Conservation (phyloP, 2,329 filamentous ascomycete genomes). For the Cordyceps javanica region DNA sequence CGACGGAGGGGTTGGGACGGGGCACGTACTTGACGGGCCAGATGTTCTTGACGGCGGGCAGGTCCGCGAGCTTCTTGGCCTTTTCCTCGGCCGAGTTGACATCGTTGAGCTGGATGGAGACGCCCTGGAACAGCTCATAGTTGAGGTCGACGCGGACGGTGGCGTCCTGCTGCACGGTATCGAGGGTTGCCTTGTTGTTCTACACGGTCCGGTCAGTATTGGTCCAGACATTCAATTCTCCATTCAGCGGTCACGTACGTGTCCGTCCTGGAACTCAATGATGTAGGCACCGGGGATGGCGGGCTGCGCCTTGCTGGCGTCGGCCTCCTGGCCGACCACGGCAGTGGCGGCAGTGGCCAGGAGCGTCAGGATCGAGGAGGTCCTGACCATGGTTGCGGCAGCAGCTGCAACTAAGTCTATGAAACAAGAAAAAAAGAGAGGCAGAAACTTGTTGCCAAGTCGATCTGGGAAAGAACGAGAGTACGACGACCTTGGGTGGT, state of each 20-base stretch:
- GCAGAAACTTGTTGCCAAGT: neutral
- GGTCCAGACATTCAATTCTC: too few relatives aligned
- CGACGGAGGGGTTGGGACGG: constrained; percentile 35
- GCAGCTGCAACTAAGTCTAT: neutral
- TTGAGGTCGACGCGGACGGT: constrained; percentile 42
- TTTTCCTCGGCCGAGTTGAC: constrained; percentile 36
- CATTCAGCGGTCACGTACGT: constrained; percentile 29
- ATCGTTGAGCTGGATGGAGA: constrained; percentile 47
- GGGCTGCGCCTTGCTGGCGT: neutral
- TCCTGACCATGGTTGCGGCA: constrained; percentile 29
- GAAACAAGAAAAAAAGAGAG: neutral
- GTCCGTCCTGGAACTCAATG: constrained; percentile 45
- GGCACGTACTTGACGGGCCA: constrained; percentile 43
- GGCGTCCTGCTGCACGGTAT: constrained; percentile 33
- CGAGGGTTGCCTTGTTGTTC: constrained; percentile 33
- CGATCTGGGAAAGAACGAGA: neutral
- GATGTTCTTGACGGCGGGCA: constrained; percentile 41
- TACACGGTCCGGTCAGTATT: neutral
- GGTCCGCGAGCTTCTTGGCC: constrained; percentile 32
- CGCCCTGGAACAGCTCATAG: constrained; percentile 48
- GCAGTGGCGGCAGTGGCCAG: constrained; percentile 28
- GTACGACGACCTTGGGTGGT: neutral
- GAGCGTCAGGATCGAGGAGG: constrained; percentile 28
- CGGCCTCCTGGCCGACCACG: neutral
- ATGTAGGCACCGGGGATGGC: constrained; percentile 44